phyloP scores from a whole-genome alignment of 371 early-diverging fungal genomes.

The Lichtheimia ramosa region DNA sequence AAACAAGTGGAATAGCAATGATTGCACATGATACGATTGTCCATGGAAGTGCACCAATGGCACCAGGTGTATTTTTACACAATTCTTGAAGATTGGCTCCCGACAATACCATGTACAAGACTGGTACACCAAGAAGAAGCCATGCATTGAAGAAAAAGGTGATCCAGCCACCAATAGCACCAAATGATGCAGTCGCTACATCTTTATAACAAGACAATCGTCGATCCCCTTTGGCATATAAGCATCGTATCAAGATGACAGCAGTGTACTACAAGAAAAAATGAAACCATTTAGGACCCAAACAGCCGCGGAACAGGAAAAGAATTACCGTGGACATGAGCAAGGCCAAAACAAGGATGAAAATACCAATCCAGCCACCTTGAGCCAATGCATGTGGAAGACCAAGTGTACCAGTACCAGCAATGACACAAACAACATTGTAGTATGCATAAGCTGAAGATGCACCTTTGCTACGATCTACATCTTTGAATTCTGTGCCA shows the following conservation, averaged over 20 bases:
- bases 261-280: conserved; percentile 28
- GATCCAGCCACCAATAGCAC: conserved; percentile 41
- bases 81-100: conserved; percentile 50
- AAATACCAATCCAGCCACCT: conserved; percentile 79
- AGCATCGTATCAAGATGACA: conserved; percentile 37
- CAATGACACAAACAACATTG: conserved; percentile 76
- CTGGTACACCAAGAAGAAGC: conserved; percentile 54
- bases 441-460: conserved; percentile 47
- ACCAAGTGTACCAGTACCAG: conserved; percentile 83
- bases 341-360: conserved; percentile 75
- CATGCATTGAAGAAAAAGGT: conserved; percentile 59
- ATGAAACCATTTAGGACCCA: no score
- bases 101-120: conserved; percentile 57
- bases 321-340: conserved; percentile 65
- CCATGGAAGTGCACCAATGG: conserved; percentile 48
- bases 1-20: conserved; percentile 51
- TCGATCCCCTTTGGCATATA: conserved; percentile 36
- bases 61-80: conserved; percentile 35
- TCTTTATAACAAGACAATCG: conserved; percentile 44
- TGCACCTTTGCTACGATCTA: conserved; percentile 14
- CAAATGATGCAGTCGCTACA: conserved; percentile 36
- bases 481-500: conserved; percentile 12
- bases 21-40: conserved; percentile 63
- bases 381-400: conserved; percentile 75
- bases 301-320: not conserved